Evolutionary conservation across 2,329 filamentous ascomycete genomes (phyloP).

Genomic region (Alternaria postmessia): DNA sequence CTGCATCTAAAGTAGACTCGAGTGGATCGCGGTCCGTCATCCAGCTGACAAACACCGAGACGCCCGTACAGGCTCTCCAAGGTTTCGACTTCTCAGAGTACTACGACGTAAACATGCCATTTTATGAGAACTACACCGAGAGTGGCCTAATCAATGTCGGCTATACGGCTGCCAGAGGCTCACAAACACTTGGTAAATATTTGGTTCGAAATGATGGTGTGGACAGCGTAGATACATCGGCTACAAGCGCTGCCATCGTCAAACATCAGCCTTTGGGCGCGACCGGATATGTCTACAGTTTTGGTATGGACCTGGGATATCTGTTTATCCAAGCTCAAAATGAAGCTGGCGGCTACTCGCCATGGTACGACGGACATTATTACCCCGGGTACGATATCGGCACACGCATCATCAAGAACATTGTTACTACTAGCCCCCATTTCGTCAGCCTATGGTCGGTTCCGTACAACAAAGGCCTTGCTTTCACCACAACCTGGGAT

Average conservation of each 20-base stretch:
- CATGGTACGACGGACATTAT: constrained; percentile 15
- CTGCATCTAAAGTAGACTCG: constrained; percentile 12
- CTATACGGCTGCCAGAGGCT: constrained; percentile 8
- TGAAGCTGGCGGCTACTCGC: constrained; percentile 10
- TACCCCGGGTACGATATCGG: constrained; percentile 19
- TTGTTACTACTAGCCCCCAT: constrained; percentile 9
- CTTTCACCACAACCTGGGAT: constrained; percentile 17
- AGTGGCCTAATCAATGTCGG: constrained; percentile 13
- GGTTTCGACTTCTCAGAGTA: constrained; percentile 13
- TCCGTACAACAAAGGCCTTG: constrained; percentile 18
- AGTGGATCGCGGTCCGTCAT: constrained; percentile 8
- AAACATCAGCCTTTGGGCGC: constrained; percentile 10
- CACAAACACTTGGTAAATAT: constrained; percentile 13
- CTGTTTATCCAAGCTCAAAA: constrained; percentile 8
- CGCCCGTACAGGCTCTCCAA: constrained; percentile 5
- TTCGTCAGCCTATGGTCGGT: constrained; percentile 16
- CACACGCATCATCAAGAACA: constrained; percentile 17
- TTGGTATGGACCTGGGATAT: constrained; percentile 16
- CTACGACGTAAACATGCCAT: constrained; percentile 14
- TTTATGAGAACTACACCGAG: constrained; percentile 14
- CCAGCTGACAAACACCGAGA: constrained; percentile 12
- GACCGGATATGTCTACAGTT: constrained; percentile 15
- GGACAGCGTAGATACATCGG: constrained; percentile 10
- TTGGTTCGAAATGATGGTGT: constrained; percentile 4
- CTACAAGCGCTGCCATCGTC: constrained; percentile 12